These are phyloP conservation scores for Aspergillus haitiensis DNA, from an alignment of 495 filamentous ascomycete species.

Conservation along the genomic window DNA sequence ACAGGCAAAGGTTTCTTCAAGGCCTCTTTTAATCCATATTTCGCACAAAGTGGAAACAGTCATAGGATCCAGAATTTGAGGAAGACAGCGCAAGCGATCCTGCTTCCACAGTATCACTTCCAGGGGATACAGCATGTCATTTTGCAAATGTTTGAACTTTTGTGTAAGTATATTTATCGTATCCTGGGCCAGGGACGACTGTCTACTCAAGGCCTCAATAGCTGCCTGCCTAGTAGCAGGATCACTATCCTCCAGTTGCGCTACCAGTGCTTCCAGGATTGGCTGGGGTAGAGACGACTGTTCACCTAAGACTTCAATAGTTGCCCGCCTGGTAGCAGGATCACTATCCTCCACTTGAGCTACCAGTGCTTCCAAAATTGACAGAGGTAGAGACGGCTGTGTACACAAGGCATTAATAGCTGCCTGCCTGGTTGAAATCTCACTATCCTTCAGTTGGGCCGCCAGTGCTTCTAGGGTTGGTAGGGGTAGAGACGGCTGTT, in stretches of 20 bases:
- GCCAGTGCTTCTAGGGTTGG: not conserved
- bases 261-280: not conserved
- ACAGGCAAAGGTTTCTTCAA: constrained; percentile 10
- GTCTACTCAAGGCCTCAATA: constrained; percentile 1
- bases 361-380: not conserved
- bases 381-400: not conserved
- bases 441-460: not conserved
- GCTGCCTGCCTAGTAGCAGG: not conserved
- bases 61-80: not conserved
- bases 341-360: not conserved
- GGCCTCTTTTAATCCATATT: constrained; percentile 2
- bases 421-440: not conserved
- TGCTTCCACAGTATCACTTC: constrained; percentile 13
- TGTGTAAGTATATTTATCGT: not conserved
- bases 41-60: not conserved
- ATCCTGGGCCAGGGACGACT: not conserved
- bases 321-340: not conserved
- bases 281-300: not conserved
- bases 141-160: not conserved
- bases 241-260: not conserved
- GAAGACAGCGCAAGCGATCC: not conserved
- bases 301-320: not conserved
- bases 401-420: not conserved
- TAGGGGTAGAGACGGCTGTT: not conserved
- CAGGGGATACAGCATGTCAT: not conserved